A percentile compares a stretch with the other conserved stretches of the same genome.
Evolutionary conservation across 2,329 filamentous ascomycete genomes (phyloP).

Genomic region (Phaeoacremonium minimum): DNA sequence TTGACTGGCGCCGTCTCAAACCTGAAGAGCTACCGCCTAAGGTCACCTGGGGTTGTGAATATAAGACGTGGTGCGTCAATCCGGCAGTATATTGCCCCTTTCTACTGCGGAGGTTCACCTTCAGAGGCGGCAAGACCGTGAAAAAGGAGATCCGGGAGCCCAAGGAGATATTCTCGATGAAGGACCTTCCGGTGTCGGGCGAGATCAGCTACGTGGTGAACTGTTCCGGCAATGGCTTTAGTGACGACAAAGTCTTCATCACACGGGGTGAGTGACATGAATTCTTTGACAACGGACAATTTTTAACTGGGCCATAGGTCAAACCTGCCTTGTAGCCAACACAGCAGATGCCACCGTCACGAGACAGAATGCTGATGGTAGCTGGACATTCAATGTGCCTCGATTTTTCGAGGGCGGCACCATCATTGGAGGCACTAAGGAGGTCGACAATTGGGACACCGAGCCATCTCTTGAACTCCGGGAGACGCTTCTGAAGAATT

Average conservation of each 20-base stretch:
- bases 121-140: slow-evolving; percentile 27
- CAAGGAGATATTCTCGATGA: slow-evolving; percentile 31
- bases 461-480: slow-evolving; percentile 42
- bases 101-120: slow-evolving; percentile 34
- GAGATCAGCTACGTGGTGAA: slow-evolving; percentile 33
- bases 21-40: slow-evolving; percentile 31
- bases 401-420: slow-evolving; percentile 59
- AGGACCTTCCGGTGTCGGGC: slow-evolving; percentile 19
- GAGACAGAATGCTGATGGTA: slow-evolving; percentile 57
- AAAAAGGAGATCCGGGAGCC: slow-evolving; percentile 28
- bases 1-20: slow-evolving; percentile 31
- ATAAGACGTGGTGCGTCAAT: slow-evolving; percentile 51
- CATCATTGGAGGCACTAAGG: slow-evolving; percentile 63
- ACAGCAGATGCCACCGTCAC: slow-evolving; percentile 42
- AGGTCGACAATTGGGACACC: slow-evolving; percentile 50
- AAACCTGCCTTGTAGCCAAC: slow-evolving; percentile 41
- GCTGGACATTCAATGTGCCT: slow-evolving; percentile 60
- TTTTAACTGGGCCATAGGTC: slow-evolving; percentile 25
- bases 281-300: no score
- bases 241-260: slow-evolving; percentile 32
- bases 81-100: slow-evolving; percentile 49
- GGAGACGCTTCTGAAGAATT: slow-evolving; percentile 34
- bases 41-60: slow-evolving; percentile 43
- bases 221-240: slow-evolving; percentile 40
- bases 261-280: slow-evolving; percentile 28